A percentile compares a stretch with the other conserved stretches of the same genome.
phyloP scores from a whole-genome alignment of 176 grass and related monocot species.

The Canna indica region DNA sequence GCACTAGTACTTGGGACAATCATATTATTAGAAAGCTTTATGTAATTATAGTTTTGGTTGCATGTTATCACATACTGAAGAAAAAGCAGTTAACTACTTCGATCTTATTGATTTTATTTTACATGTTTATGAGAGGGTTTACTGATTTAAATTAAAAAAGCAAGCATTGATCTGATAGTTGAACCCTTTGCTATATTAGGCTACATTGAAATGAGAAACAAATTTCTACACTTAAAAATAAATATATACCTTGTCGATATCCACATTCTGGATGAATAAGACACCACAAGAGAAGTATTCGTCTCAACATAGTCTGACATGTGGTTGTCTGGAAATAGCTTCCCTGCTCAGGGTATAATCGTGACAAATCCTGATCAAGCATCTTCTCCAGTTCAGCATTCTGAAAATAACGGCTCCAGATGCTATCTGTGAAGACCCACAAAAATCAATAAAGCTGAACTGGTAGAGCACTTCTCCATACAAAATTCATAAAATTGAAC shows the following conservation, averaged over 20 bases:
- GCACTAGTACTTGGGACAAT: neutral
- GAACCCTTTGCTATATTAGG: neutral
- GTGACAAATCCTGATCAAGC: slow-evolving; percentile 83
- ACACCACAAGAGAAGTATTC: slow-evolving; percentile 83
- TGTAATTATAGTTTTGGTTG: neutral
- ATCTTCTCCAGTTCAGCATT: slow-evolving; percentile 93
- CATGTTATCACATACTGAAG: neutral
- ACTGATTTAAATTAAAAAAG: neutral
- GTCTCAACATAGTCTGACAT: slow-evolving; percentile 79
- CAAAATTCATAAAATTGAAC: neutral
- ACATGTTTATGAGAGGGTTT: neutral
- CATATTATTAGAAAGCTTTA: neutral
- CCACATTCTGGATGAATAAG: slow-evolving; percentile 90
- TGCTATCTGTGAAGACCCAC: slow-evolving; percentile 60
- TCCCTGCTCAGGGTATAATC: slow-evolving; percentile 77
- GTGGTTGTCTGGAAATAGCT: slow-evolving; percentile 69
- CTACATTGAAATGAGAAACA: slow-evolving; percentile 5
- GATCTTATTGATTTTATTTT: neutral
- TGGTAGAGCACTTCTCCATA: neutral
- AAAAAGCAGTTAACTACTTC: neutral
- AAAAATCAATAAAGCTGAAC: neutral
- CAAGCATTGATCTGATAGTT: neutral
- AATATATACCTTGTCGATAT: slow-evolving; percentile 70
- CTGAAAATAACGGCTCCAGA: slow-evolving; percentile 86
- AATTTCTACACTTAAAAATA: slow-evolving; percentile 2